Base-by-base conservation (phyloP, 208 protist genomes). In the Novymonas esmeraldas region DNA sequence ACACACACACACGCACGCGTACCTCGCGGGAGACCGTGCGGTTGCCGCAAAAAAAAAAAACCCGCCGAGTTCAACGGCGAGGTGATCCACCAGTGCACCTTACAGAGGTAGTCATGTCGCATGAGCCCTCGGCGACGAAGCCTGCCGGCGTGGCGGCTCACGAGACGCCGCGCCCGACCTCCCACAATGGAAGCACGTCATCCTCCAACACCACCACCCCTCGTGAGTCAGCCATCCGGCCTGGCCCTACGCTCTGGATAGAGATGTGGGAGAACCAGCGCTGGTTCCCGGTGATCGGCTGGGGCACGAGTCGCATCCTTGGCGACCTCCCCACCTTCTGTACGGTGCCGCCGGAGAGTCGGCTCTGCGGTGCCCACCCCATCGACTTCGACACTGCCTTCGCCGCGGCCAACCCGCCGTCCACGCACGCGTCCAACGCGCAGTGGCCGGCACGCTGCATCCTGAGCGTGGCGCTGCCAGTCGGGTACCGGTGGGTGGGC, bases 211-310 rank as follows among this genome's bases (percentile, higher is more conserved):
- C 60, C 10, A 68, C 26, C 42, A 76, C 52, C 48, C 76, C 51
- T 49, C 58, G 22, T 16, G 50, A 55, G 46, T 52, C 54, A 41
- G 64, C 66, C 2, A 34, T 74, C 1, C 34, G 41, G 44, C 73
- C 76, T 4, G 76, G 76, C 11, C 78, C 71, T 34, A 70, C 70
- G 26, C 63, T 89, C 3, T 78, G 67, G 36, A 69, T 87, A 22
- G 72, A 84, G 39, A 66, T 84, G 16, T 75, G 64, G 24, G 86
- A 89, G 52, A 85, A 74, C 52, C 71, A 89, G 71, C 82, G 82
- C n/a, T 89, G 86, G 79, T 92, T 81, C 59, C 86, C 83, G 1
- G 56, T 92, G 22, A 56, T 82, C 10, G 86, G 86, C 16, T 89
- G 86, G 84, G 70, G 56, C 11, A 83, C 79, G 11, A 90, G 77